Percentiles rank a stretch among this genome's conserved stretches.
Conservation (phyloP, 768 basidiomycete species). For the Lactarius akahatsu region DNA sequence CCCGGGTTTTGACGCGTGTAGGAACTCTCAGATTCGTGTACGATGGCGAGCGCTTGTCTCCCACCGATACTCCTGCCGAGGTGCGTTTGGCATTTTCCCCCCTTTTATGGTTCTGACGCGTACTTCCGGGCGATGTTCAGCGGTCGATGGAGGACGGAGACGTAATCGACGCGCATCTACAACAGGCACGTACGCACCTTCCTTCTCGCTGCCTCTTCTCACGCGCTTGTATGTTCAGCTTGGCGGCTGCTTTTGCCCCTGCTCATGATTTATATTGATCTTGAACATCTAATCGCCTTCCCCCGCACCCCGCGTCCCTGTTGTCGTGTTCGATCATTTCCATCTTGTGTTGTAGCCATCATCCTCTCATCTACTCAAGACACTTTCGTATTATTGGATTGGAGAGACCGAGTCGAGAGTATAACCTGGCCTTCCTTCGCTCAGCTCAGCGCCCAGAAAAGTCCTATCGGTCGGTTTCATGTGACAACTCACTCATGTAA, state of each 20-base stretch:
- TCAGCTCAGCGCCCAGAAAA: neutral
- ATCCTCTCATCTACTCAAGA: slow-evolving; percentile 7
- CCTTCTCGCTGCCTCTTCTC: neutral
- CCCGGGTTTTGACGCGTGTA: slow-evolving; percentile 6
- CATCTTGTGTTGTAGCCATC: slow-evolving; percentile 22
- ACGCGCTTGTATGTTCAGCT: slow-evolving; percentile 11
- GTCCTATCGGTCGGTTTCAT: neutral
- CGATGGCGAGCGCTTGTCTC: slow-evolving; percentile 25
- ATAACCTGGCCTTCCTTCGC: neutral
- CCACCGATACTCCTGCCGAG: slow-evolving; percentile 25
- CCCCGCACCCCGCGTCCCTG: neutral
- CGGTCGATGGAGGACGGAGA: slow-evolving; percentile 28
- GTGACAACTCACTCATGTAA: neutral
- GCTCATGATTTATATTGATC: slow-evolving; percentile 9
- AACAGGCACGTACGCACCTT: slow-evolving; percentile 18
- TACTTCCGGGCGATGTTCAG: slow-evolving; percentile 1
- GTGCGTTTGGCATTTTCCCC: neutral
- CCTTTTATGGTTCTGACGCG: neutral
- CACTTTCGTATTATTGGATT: neutral
- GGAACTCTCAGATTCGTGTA: slow-evolving; percentile 27
- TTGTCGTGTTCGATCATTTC: neutral
- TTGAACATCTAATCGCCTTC: neutral
- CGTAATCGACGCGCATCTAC: slow-evolving; percentile 27
- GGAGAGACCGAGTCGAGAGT: neutral
- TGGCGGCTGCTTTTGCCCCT: slow-evolving; percentile 6